Conservation (phyloP, 2,329 filamentous ascomycete genomes). For the Sporothrix curviconia region DNA sequence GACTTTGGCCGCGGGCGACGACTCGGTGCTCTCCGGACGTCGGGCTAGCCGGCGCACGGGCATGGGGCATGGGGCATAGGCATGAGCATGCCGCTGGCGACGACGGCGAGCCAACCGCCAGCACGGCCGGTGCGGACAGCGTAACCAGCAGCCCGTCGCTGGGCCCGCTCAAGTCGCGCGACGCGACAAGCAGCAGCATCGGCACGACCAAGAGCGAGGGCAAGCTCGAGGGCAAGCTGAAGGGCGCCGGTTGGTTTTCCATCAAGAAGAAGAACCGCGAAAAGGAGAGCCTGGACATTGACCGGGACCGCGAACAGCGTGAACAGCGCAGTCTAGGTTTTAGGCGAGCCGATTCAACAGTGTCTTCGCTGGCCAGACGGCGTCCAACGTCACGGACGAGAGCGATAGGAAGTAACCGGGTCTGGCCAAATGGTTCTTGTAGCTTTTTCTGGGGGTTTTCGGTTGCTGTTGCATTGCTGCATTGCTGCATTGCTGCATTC, state of each 20-base stretch:
- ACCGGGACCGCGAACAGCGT: conserved; percentile 29
- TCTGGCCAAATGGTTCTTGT: too few species aligned
- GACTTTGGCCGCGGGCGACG: conserved; percentile 47
- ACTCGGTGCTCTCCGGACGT: conserved; percentile 21
- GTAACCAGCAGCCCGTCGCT: conserved; percentile 50
- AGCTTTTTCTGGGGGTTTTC: too few species aligned
- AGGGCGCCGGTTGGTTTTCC: conserved; percentile 40
- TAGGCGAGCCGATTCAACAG: conserved; percentile 15
- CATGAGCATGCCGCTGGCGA: conserved; percentile 25
- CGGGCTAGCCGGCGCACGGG: conserved; percentile 15
- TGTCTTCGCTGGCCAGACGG: conserved; percentile 13
- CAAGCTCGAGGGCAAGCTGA: conserved; percentile 37
- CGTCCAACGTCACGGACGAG: conserved; percentile 9
- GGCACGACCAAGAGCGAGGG: conserved; percentile 22
- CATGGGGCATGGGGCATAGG: too few species aligned
- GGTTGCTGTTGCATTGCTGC: too few species aligned
- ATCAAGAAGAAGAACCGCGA: conserved; percentile 56
- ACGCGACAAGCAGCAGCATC: too few species aligned
- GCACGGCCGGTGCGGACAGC: conserved; percentile 42
- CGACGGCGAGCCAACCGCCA: not conserved
- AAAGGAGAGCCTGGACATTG: conserved; percentile 50
- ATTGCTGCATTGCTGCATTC: too few species aligned
- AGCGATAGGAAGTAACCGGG: conserved; percentile 13
- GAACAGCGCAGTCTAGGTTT: too few species aligned
- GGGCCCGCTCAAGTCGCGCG: conserved; percentile 41